Conservation (phyloP, 129 eudicot genomes). For the Flaveria ramosissima region DNA sequence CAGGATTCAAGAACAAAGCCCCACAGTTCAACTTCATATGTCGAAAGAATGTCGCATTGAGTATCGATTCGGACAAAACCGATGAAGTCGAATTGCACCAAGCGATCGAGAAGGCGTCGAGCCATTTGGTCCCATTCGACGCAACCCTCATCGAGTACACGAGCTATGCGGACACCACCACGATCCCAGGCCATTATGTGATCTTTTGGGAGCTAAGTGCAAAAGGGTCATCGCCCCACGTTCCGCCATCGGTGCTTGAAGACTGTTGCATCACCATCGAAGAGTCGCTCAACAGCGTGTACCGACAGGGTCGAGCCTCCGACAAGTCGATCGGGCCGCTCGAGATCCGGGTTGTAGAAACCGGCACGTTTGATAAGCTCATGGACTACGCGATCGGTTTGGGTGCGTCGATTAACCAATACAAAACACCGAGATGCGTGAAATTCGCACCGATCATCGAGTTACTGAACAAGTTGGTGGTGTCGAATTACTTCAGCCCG, state of each 20-base stretch:
- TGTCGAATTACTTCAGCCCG: conserved; percentile 71
- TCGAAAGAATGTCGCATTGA: conserved; percentile 68
- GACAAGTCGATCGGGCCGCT: conserved; percentile 85
- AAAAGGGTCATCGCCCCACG: conserved; percentile 39
- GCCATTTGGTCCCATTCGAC: conserved; percentile 59
- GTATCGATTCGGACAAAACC: conserved; percentile 79
- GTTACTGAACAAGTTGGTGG: conserved; percentile 63
- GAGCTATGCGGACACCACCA: conserved; percentile 68
- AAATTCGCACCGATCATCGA: conserved; percentile 71
- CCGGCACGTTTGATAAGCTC: conserved; percentile 82
- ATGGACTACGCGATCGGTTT: conserved; percentile 81
- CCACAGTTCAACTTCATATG: conserved; percentile 82
- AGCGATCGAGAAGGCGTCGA: conserved; percentile 58
- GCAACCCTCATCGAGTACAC: conserved; percentile 68
- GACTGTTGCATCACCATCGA: conserved; percentile 67
- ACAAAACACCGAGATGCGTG: conserved; percentile 85
- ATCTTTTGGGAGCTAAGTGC: conserved; percentile 68
- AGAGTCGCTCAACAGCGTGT: conserved; percentile 68
- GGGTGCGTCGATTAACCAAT: conserved; percentile 83
- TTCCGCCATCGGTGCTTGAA: conserved; percentile 64
- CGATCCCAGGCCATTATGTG: conserved; percentile 80
- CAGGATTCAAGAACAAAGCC: conserved; percentile 82
- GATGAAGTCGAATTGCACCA: conserved; percentile 79
- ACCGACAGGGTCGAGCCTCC: conserved; percentile 71
- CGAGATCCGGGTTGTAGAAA: conserved; percentile 70